phyloP scores from a whole-genome alignment of 768 basidiomycete species.

The Udeniomyces megalosporus region DNA sequence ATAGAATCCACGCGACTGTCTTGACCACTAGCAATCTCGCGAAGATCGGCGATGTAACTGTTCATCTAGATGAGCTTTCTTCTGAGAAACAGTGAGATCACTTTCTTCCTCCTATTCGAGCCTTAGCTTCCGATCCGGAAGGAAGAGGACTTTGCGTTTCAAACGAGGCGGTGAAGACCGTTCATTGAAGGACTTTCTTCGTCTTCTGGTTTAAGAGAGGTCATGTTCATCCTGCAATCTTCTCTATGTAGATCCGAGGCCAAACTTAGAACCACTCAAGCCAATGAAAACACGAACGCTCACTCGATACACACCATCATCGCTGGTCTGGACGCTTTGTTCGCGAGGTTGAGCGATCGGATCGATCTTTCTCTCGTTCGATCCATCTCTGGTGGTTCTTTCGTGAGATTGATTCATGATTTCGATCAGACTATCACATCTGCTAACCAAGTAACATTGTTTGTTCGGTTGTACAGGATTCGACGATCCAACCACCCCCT shows the following conservation, averaged over 20 bases:
- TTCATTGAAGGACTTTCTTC: too few species aligned
- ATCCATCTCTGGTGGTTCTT: conserved; percentile 61
- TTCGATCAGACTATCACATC: neutral
- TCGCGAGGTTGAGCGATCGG: conserved; percentile 34
- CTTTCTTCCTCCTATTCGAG: too few species aligned
- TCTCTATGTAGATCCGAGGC: too few species aligned
- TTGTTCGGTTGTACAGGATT: conserved; percentile 5
- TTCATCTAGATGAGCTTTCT: conserved; percentile 68
- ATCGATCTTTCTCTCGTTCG: conserved; percentile 56
- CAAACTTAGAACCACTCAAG: too few species aligned
- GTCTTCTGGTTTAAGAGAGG: too few species aligned
- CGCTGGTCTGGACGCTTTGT: conserved; percentile 55
- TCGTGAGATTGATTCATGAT: conserved; percentile 35
- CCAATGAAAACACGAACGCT: conserved; percentile 71
- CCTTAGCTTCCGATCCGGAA: too few species aligned
- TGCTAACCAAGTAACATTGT: neutral
- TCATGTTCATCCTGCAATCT: too few species aligned
- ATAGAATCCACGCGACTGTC: conserved; percentile 69
- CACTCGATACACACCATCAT: conserved; percentile 87
- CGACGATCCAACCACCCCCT: conserved; percentile 4
- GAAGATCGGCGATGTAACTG: conserved; percentile 61
- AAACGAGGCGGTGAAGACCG: too few species aligned
- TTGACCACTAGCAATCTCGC: conserved; percentile 71
- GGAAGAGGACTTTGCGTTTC: too few species aligned
- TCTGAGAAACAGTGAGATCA: conserved; percentile 60